Conservation (phyloP, 805 yeast species). For the Teunomyces gatunensis region DNA sequence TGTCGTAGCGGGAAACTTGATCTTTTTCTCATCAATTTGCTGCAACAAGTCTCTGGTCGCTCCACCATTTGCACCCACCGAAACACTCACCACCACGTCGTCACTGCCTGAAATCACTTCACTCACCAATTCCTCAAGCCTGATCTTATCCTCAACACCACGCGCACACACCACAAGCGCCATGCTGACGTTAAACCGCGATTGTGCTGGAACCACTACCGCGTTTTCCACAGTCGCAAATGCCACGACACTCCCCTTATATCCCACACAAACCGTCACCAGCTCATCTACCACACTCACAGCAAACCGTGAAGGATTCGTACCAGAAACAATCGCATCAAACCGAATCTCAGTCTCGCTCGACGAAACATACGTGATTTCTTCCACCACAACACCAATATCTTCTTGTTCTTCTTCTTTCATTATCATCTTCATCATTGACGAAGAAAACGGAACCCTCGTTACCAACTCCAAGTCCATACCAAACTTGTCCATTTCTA, state of each 20-base stretch:
- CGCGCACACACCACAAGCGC: slow-evolving; percentile 9
- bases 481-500: slow-evolving; percentile 12
- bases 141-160: slow-evolving; percentile 10
- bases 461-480: neutral
- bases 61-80: slow-evolving; percentile 14
- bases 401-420: too few species aligned
- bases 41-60: slow-evolving; percentile 13
- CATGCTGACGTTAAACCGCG: slow-evolving; percentile 17
- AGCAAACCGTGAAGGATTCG: neutral
- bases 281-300: neutral
- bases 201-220: slow-evolving; percentile 16
- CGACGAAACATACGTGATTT: neutral
- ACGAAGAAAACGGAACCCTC: neutral
- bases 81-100: slow-evolving; percentile 29
- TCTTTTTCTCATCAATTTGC: slow-evolving; percentile 17
- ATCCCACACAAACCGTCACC: slow-evolving; percentile 2
- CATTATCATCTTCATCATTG: too few species aligned
- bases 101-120: slow-evolving; percentile 35
- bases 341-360: neutral
- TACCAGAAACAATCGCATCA: slow-evolving; percentile 1
- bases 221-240: slow-evolving; percentile 11
- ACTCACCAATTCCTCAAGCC: slow-evolving; percentile 36
- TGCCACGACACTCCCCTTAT: neutral
- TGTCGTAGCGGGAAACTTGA: slow-evolving; percentile 26
- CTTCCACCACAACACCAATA: neutral